Percentiles rank a stretch among this genome's conserved stretches.
Conservation (phyloP, 2,329 filamentous ascomycete species). For the Ophiocordyceps camponoti-saundersi region DNA sequence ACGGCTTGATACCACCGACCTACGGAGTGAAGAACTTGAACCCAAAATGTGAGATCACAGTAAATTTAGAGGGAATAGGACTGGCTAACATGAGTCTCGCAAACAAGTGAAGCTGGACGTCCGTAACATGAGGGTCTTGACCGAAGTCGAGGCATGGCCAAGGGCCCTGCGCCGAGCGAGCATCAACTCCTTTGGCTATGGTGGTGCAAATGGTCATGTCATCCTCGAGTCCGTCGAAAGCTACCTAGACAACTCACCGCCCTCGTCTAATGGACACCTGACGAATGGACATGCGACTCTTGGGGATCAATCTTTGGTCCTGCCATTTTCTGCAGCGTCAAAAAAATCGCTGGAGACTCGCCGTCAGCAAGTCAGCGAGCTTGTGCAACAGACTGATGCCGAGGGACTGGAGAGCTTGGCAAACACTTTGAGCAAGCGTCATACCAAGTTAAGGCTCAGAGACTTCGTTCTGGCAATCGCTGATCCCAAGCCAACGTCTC, state of each 20-base stretch:
- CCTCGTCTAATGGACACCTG: background rate
- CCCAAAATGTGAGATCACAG: constrained; percentile 2
- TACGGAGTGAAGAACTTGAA: constrained; percentile 7
- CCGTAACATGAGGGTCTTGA: constrained; percentile 10
- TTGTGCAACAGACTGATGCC: background rate
- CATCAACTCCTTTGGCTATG: constrained; percentile 26
- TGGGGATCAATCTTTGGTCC: background rate
- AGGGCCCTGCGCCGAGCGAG: constrained; percentile 21
- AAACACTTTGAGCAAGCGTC: background rate
- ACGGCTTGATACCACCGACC: constrained; percentile 8
- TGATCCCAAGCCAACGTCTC: background rate
- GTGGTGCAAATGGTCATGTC: constrained; percentile 23
- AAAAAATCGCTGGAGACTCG: background rate
- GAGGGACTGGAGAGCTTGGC: background rate
- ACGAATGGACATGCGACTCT: background rate
- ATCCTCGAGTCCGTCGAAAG: constrained; percentile 11
- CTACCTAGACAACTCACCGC: background rate
- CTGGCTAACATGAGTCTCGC: background rate
- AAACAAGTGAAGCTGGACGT: constrained; percentile 5
- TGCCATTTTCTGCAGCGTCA: background rate
- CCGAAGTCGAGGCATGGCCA: constrained; percentile 17
- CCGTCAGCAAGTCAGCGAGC: background rate
- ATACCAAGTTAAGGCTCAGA: background rate
- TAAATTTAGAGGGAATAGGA: too few relatives aligned
- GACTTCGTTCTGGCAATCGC: background rate